Conservation (phyloP, 2,329 filamentous ascomycete species). For the Botrytis byssoidea region DNA sequence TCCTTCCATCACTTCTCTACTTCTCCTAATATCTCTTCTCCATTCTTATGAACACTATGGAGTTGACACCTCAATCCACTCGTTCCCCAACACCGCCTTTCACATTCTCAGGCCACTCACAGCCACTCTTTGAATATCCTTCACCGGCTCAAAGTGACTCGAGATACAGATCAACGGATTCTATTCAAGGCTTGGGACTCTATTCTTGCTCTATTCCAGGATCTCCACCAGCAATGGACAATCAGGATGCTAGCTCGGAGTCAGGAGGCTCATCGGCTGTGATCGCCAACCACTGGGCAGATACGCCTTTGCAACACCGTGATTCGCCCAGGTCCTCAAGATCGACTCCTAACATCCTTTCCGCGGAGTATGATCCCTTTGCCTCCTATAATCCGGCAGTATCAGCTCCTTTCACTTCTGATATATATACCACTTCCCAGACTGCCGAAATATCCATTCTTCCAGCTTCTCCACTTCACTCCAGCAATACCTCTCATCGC, state of each 20-base stretch:
- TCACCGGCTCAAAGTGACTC: conserved; percentile 39
- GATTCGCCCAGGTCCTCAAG: conserved; percentile 33
- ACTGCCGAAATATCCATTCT: conserved; percentile 39
- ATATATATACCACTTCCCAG: conserved; percentile 46
- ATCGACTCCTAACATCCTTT: conserved; percentile 45
- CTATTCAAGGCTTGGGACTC: conserved; percentile 35
- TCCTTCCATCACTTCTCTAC: conserved; percentile 23
- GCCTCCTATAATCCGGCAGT: conserved; percentile 47
- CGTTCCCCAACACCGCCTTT: conserved; percentile 37
- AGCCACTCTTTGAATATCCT: conserved; percentile 39
- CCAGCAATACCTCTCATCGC: conserved; percentile 37
- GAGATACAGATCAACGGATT: conserved; percentile 34
- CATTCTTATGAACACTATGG: conserved; percentile 33
- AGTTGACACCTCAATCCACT: conserved; percentile 38
- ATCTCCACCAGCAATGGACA: conserved; percentile 30
- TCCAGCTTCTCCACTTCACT: conserved; percentile 36
- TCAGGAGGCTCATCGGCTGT: conserved; percentile 28
- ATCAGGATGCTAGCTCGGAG: conserved; percentile 25
- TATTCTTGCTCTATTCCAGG: conserved; percentile 37
- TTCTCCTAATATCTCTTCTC: conserved; percentile 20
- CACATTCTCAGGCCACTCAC: conserved; percentile 33
- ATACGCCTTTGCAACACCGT: conserved; percentile 30
- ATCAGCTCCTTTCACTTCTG: conserved; percentile 46
- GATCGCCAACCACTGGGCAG: conserved; percentile 34
- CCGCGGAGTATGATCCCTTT: conserved; percentile 53